A percentile compares a stretch with the other conserved stretches of the same genome.
Conservation (phyloP, 2,329 filamentous ascomycete species). For the Metarhizium album region DNA sequence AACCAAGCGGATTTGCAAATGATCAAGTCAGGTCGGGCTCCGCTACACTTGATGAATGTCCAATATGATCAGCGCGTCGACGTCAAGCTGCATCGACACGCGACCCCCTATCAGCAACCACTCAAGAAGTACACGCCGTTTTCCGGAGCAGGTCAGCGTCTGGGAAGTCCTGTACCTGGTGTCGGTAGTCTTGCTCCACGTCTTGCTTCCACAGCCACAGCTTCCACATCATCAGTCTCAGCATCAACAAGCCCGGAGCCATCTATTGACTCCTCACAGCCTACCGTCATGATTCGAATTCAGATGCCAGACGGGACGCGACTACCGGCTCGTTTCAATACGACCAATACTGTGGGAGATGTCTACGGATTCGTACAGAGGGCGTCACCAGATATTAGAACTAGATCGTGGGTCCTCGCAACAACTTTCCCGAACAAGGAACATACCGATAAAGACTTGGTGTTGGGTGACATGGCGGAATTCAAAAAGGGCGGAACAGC, state of each 20-base stretch:
- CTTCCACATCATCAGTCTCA: slow-evolving; percentile 23
- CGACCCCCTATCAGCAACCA: slow-evolving; percentile 56
- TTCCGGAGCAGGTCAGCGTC: slow-evolving; percentile 56
- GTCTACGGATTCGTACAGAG: slow-evolving; percentile 64
- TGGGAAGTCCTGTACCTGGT: slow-evolving; percentile 69
- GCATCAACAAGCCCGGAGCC: slow-evolving; percentile 21
- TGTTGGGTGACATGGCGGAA: slow-evolving; percentile 49
- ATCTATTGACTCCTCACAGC: slow-evolving; percentile 52
- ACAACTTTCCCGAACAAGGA: slow-evolving; percentile 81
- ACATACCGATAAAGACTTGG: slow-evolving; percentile 53
- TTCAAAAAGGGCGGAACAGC: slow-evolving; percentile 57
- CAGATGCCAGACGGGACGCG: slow-evolving; percentile 69
- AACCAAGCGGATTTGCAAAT: slow-evolving; percentile 63
- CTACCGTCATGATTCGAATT: slow-evolving; percentile 61
- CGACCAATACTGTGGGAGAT: slow-evolving; percentile 64
- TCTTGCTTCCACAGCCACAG: slow-evolving; percentile 19
- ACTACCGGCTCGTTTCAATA: slow-evolving; percentile 72
- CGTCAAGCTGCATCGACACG: slow-evolving; percentile 67
- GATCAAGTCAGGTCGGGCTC: slow-evolving; percentile 67
- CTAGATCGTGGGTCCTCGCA: slow-evolving; percentile 61
- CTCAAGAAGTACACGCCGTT: slow-evolving; percentile 73
- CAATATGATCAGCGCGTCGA: slow-evolving; percentile 65
- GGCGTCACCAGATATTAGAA: slow-evolving; percentile 45
- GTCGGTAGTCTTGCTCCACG: slow-evolving; percentile 16
- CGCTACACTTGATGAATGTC: slow-evolving; percentile 69